Evolutionary conservation across 176 grass and related monocot genomes (phyloP), one percentile per base, ranked within the genome.

Genomic region (Puccinellia tenuiflora): DNA sequence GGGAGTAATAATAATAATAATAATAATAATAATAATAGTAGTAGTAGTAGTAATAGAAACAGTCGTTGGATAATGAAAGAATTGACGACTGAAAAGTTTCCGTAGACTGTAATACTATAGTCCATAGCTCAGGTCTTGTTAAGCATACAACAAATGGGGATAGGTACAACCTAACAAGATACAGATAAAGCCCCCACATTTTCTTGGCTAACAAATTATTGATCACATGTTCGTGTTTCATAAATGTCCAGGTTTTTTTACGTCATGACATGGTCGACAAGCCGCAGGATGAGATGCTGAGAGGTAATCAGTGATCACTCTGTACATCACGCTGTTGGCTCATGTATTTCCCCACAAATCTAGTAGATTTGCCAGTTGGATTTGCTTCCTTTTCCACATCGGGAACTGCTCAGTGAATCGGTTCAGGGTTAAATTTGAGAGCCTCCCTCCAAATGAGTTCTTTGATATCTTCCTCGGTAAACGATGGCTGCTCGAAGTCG

Each of bases 381-480:
- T 55, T 71, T 63, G 24, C 43, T 64, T 24, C 42, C 34, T 60
- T 77, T 37, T 75, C 10, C 16, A 78, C 64, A 77, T 21, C 21
- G 31, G 45, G 11, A 83, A 40, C 20, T 55, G 9, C 33, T 76
- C 60, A 93, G 68, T 91, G 85, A 47, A 95, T 71, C 56, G 92
- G 89, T 38, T 98, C 92, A 56, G 96, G 92, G 57, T 98, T 95
- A 77, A 98, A 98, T 78, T 98, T 98, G 57, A 98, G 63, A 51
- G 96, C 84, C 65, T 98, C 96, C 85, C 83, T 95, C 92, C 92
- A 98, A 80, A 98, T 93, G 64, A 98, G 77, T 56, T 98, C 96
- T 85, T 98, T 98, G 73, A 98, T 95, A 70, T 95, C 91, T 88
- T 98, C 92, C 77, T 98, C 96, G 1, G 92, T 98, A 76, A 93